Percentiles rank a stretch among this genome's conserved stretches.
phyloP scores from a whole-genome alignment of 352 stramenopile species.

The Globisporangium parvum region DNA sequence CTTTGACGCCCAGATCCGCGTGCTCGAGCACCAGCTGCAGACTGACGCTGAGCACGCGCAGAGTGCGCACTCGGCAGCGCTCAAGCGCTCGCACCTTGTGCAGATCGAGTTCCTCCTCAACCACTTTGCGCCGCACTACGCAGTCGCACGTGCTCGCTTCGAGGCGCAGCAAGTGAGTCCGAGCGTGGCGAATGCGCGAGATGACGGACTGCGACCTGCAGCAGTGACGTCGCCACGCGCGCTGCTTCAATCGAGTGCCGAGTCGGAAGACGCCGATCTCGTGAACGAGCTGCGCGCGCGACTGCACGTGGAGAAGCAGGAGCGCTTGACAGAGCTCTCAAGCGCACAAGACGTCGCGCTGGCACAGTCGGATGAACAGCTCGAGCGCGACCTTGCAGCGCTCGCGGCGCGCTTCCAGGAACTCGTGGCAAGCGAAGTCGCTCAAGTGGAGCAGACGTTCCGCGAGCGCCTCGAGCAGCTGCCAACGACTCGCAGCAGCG shows the following conservation, averaged over 20 bases:
- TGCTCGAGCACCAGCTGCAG: slow-evolving; percentile 24
- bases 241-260: slow-evolving; percentile 1
- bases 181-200: not conserved
- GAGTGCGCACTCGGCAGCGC: slow-evolving; percentile 15
- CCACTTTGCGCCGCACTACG: slow-evolving; percentile 30
- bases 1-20: slow-evolving; percentile 33
- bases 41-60: slow-evolving; percentile 24
- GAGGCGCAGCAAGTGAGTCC: not conserved
- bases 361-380: slow-evolving; percentile 15
- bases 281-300: slow-evolving; percentile 38
- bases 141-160: slow-evolving; percentile 12
- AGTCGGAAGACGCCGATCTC: slow-evolving; percentile 27
- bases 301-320: slow-evolving; percentile 44
- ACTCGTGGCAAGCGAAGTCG: slow-evolving; percentile 27
- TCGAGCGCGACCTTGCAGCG: slow-evolving; percentile 1
- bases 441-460: slow-evolving; percentile 29
- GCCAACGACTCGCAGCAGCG: slow-evolving; percentile 8
- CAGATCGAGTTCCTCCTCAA: slow-evolving; percentile 41
- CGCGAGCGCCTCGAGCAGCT: slow-evolving; percentile 7
- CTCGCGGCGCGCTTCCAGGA: slow-evolving; percentile 13
- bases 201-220: slow-evolving; percentile 12
- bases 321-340: slow-evolving; percentile 33
- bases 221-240: slow-evolving; percentile 3
- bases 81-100: slow-evolving; percentile 36
- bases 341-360: slow-evolving; percentile 32